Evolutionary conservation across 805 yeast genomes (phyloP).

Genomic region (Cyberlindnera euphorbiiphila): DNA sequence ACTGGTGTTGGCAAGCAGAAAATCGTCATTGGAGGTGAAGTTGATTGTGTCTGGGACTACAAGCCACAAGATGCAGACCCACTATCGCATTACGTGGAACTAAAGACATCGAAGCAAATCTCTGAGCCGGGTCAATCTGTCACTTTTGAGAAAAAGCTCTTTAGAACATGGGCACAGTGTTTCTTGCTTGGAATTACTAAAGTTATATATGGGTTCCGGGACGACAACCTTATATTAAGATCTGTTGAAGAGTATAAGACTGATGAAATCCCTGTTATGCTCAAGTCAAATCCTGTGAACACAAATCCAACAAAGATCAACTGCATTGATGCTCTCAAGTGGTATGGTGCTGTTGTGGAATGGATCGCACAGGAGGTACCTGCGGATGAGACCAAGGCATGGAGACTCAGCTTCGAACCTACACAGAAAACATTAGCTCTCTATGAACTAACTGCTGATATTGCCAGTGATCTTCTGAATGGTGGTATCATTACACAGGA

Average conservation of each 20-base stretch:
- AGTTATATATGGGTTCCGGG: conserved; percentile 83
- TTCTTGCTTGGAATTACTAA: conserved; percentile 82
- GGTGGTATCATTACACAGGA: conserved; percentile 45
- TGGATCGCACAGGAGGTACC: conserved; percentile 66
- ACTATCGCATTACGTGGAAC: conserved; percentile 74
- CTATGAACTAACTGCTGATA: conserved; percentile 39
- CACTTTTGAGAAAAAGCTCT: conserved; percentile 71
- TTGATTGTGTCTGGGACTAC: conserved; percentile 86
- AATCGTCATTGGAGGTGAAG: conserved; percentile 80
- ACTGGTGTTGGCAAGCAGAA: conserved; percentile 78
- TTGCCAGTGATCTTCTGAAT: conserved; percentile 34
- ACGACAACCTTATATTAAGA: conserved; percentile 58
- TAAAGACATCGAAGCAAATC: conserved; percentile 67
- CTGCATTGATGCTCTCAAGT: conserved; percentile 76
- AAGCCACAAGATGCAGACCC: conserved; percentile 45
- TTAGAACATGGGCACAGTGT: conserved; percentile 90
- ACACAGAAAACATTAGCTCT: conserved; percentile 50
- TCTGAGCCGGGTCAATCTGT: conserved; percentile 53
- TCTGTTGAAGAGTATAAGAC: conserved; percentile 74
- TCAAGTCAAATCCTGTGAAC: conserved; percentile 48
- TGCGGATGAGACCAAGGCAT: conserved; percentile 47
- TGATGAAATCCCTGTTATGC: conserved; percentile 68
- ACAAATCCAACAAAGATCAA: conserved; percentile 47
- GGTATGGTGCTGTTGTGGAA: conserved; percentile 80
- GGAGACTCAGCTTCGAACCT: conserved; percentile 55